These are phyloP conservation scores for Aegilops longissima DNA, from an alignment of 176 grass and related monocot species.

Conservation along the genomic window DNA sequence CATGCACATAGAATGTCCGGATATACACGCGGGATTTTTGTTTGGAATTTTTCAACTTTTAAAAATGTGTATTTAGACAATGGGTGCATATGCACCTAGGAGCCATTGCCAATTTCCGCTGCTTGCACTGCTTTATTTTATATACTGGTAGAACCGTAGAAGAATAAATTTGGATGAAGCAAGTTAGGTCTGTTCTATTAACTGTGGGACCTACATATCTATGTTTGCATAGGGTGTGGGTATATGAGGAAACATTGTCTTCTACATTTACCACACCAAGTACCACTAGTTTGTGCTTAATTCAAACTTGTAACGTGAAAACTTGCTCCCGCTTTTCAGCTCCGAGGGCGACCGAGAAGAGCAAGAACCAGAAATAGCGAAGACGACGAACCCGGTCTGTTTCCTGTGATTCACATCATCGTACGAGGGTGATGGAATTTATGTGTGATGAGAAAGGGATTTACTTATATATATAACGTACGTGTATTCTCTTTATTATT, in stretches of 20 bases:
- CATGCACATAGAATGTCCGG: too few species aligned
- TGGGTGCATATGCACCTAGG: too few species aligned
- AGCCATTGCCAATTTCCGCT: not conserved
- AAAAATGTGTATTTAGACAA: too few species aligned
- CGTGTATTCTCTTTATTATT: conserved; percentile 2
- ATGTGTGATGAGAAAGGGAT: conserved; percentile 30
- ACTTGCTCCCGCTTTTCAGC: conserved; percentile 26
- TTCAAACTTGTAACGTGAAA: not conserved
- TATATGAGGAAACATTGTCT: not conserved
- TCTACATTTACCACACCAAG: not conserved
- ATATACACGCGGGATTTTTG: too few species aligned
- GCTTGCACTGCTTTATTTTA: not conserved
- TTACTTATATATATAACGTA: conserved; percentile 20
- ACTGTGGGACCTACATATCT: not conserved
- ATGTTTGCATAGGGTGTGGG: not conserved
- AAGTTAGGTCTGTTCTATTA: conserved; percentile 5
- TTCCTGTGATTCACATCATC: not conserved
- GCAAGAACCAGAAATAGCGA: conserved; percentile 23
- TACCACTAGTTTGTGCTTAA: not conserved
- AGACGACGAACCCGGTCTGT: not conserved
- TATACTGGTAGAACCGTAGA: not conserved
- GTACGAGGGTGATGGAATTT: conserved; percentile 16
- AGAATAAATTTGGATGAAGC: conserved; percentile 17
- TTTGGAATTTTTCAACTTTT: too few species aligned
- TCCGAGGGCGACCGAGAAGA: conserved; percentile 39